Evolutionary conservation across 371 early-diverging fungal species (phyloP).

Genomic region (Rhizopus arrhizus): DNA sequence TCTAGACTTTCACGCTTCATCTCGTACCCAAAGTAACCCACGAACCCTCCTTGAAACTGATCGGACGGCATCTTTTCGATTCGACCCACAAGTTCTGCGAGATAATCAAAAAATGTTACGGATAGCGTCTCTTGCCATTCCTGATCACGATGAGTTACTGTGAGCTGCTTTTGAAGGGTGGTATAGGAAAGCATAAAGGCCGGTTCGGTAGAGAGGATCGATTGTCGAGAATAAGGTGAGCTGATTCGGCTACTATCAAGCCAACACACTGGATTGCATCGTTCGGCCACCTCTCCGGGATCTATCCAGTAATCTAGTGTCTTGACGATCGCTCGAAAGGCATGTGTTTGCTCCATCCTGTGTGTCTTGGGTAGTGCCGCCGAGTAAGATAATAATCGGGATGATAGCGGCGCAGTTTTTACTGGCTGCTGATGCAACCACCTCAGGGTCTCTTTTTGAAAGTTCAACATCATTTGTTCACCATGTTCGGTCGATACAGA

Average conservation of each 20-base stretch:
- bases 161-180: conserved; percentile 35
- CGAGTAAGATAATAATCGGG: conserved; percentile 13
- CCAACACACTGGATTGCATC: conserved; percentile 8
- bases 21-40: conserved; percentile 94
- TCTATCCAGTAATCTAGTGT: conserved; percentile 31
- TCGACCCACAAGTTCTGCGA: conserved; percentile 27
- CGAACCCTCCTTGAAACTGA: conserved; percentile 79
- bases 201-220: conserved; percentile 37
- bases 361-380: conserved; percentile 13
- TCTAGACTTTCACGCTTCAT: conserved; percentile 83
- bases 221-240: conserved; percentile 46
- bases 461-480: conserved; percentile 70
- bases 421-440: conserved; percentile 34
- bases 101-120: conserved; percentile 38
- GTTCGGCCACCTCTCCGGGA: conserved; percentile 27
- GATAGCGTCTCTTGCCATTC: background rate
- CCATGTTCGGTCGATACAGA: conserved; percentile 89
- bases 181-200: conserved; percentile 48
- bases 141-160: background rate
- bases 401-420: background rate
- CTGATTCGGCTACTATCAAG: conserved; percentile 28
- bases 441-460: conserved; percentile 54
- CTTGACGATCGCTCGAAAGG: conserved; percentile 9
- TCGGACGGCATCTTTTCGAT: background rate
- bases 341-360: background rate